Evolutionary conservation across 345 rosid species (phyloP).

Genomic region (Streptanthus diversifolius): DNA sequence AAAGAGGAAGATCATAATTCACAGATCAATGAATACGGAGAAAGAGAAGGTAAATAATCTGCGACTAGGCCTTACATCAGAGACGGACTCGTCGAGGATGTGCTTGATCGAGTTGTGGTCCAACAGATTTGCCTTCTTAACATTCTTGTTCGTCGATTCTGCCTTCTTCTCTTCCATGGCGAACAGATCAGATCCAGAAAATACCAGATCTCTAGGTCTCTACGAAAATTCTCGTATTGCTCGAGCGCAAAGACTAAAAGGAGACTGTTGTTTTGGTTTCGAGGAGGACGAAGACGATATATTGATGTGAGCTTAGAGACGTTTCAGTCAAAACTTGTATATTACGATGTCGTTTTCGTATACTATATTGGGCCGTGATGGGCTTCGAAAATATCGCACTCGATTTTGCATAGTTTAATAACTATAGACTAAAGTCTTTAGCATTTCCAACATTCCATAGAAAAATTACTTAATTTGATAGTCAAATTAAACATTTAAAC

Average conservation of each 20-base stretch:
- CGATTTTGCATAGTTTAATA: not conserved
- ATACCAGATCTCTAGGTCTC: conserved; percentile 23
- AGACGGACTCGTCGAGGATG: conserved; percentile 83
- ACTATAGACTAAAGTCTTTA: too few relatives aligned
- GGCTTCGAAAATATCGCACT: conserved; percentile 1
- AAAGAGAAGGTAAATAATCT: not conserved
- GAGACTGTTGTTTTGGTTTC: conserved; percentile 10
- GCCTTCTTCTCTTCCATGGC: conserved; percentile 53
- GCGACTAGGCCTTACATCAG: conserved; percentile 51
- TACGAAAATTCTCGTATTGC: not conserved
- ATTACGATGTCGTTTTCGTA: conserved; percentile 5
- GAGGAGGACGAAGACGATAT: conserved; percentile 18
- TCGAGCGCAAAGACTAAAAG: conserved; percentile 11
- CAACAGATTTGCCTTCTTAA: conserved; percentile 81
- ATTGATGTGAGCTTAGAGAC: conserved; percentile 13
- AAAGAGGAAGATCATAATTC: not conserved
- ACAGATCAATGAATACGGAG: conserved; percentile 4
- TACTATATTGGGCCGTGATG: not conserved
- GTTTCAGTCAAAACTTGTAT: conserved; percentile 19
- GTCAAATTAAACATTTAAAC: not conserved
- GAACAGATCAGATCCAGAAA: conserved; percentile 16
- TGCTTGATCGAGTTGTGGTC: conserved; percentile 97
- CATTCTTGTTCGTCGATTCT: conserved; percentile 53
- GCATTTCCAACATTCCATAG: not conserved
- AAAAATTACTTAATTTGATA: not conserved